Percentiles rank a stretch among this genome's conserved stretches.
These are phyloP conservation scores for Aspergillus sp. DNA, from an alignment of 2,329 filamentous ascomycete genomes.

Conservation along the genomic window DNA sequence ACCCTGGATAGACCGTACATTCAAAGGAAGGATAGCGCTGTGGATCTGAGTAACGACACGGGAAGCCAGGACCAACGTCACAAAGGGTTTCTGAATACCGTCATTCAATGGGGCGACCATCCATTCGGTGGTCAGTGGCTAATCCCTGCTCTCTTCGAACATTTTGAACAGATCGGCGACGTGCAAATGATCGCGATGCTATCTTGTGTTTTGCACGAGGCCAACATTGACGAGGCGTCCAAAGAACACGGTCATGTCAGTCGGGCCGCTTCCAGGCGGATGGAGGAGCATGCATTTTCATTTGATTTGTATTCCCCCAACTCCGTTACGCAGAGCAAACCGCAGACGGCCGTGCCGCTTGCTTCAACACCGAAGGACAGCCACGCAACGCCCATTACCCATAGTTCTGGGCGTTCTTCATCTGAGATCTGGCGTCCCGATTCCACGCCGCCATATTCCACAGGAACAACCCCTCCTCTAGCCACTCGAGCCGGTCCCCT, in stretches of 20 bases:
- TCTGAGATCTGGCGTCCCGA: slow-evolving; percentile 54
- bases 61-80: slow-evolving; percentile 34
- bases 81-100: slow-evolving; percentile 43
- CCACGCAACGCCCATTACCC: slow-evolving; percentile 33
- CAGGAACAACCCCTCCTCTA: slow-evolving; percentile 54
- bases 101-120: slow-evolving; percentile 60
- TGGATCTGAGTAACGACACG: slow-evolving; percentile 34
- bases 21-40: slow-evolving; percentile 34
- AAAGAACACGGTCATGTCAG: slow-evolving; percentile 16
- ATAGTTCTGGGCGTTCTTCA: slow-evolving; percentile 54
- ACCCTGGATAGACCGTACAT: slow-evolving; percentile 64
- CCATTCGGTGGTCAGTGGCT: slow-evolving; percentile 59
- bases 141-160: slow-evolving; percentile 58
- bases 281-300: slow-evolving; percentile 49
- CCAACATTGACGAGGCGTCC: slow-evolving; percentile 44
- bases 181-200: slow-evolving; percentile 68
- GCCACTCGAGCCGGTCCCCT: slow-evolving; percentile 45
- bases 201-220: slow-evolving; percentile 59
- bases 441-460: slow-evolving; percentile 55
- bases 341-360: slow-evolving; percentile 39
- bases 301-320: slow-evolving; percentile 50
- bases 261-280: slow-evolving; percentile 35
- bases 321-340: slow-evolving; percentile 45
- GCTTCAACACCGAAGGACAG: slow-evolving; percentile 38
- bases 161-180: slow-evolving; percentile 63